Evolutionary conservation across 2,329 filamentous ascomycete species (phyloP).

Genomic region (Cordyceps farinosa): DNA sequence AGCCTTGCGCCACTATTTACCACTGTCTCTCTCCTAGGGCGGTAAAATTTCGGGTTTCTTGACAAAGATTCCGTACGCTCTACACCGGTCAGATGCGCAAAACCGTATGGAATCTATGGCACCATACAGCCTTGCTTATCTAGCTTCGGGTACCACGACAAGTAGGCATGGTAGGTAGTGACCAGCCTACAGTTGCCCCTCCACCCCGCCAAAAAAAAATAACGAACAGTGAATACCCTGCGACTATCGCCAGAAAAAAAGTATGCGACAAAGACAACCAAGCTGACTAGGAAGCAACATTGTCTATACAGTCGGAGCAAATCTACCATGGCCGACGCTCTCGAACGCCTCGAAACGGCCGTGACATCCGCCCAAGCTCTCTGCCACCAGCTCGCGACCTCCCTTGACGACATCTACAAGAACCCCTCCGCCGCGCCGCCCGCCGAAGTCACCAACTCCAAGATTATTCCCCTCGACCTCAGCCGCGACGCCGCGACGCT

Average conservation of each 20-base stretch:
- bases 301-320: background rate
- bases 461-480: slow-evolving; percentile 61
- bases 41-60: background rate
- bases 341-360: slow-evolving; percentile 38
- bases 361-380: slow-evolving; percentile 37
- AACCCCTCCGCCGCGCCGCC: slow-evolving; percentile 21
- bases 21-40: background rate
- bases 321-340: slow-evolving; percentile 28
- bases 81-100: too few relatives aligned
- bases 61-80: too few relatives aligned
- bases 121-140: too few relatives aligned
- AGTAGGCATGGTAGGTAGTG: background rate
- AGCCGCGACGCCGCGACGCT: slow-evolving; percentile 69
- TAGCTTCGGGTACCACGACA: too few relatives aligned
- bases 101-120: too few relatives aligned
- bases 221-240: too few relatives aligned
- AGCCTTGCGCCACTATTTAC: too few relatives aligned
- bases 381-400: slow-evolving; percentile 41
- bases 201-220: slow-evolving; percentile 18
- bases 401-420: slow-evolving; percentile 39
- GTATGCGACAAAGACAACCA: background rate
- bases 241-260: background rate
- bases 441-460: slow-evolving; percentile 18
- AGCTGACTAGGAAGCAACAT: background rate
- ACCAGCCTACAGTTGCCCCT: slow-evolving; percentile 22